Conservation (phyloP, 768 basidiomycete species). For the Pholiota molesta region DNA sequence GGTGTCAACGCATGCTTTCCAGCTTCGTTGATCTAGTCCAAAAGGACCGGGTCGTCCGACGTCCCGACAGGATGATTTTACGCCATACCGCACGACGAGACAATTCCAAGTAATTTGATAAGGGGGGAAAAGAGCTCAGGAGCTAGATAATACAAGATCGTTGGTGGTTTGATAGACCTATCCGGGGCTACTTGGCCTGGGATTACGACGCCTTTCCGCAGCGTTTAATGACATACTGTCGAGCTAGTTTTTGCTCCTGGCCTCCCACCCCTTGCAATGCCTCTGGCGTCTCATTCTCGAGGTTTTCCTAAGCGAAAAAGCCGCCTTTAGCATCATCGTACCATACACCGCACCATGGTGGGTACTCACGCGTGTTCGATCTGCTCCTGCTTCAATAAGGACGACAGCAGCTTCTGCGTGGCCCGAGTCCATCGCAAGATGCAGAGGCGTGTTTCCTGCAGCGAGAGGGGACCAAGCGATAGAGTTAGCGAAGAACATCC, state of each 20-base stretch:
- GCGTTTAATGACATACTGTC: conserved; percentile 71
- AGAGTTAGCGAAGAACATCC: conserved; percentile 18
- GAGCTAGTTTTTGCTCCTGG: conserved; percentile 80
- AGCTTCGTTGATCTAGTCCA: not conserved
- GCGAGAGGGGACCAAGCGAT: conserved; percentile 18
- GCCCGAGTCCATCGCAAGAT: conserved; percentile 96
- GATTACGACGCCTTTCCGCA: conserved; percentile 56
- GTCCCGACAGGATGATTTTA: conserved; percentile 4
- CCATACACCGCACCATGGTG: conserved; percentile 16
- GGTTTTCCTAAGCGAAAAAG: conserved; percentile 61
- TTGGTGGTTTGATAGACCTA: not conserved
- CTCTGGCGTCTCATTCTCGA: conserved; percentile 87
- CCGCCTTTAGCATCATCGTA: conserved; percentile 12
- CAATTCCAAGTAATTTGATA: not conserved
- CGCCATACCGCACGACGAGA: not conserved
- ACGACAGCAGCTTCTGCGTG: conserved; percentile 90
- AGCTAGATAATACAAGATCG: conserved; percentile 4
- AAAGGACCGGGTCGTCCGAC: conserved; percentile 2
- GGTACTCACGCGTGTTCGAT: conserved; percentile 77
- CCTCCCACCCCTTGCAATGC: conserved; percentile 90
- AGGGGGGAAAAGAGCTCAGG: not conserved
- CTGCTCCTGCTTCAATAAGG: conserved; percentile 94
- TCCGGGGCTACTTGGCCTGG: not conserved
- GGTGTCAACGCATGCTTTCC: conserved; percentile 3
- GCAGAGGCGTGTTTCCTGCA: conserved; percentile 91